phyloP scores from a whole-genome alignment of 2,329 filamentous ascomycete genomes.

The Diaporthe helianthi region DNA sequence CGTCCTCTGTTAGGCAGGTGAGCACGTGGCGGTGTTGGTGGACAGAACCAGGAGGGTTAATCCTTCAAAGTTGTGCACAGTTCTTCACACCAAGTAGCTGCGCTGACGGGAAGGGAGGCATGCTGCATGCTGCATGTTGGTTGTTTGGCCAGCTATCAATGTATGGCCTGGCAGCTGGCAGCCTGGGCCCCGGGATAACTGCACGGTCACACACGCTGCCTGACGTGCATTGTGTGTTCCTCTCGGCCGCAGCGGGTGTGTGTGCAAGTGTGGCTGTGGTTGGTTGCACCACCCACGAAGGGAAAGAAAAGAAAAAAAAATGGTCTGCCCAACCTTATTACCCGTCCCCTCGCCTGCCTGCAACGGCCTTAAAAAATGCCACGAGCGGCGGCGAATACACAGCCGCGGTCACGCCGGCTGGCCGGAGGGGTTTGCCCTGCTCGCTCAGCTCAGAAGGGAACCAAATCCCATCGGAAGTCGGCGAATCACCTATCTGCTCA shows the following conservation, averaged over 20 bases:
- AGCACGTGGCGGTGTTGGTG: neutral
- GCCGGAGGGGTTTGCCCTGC: constrained; percentile 9
- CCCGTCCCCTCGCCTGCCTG: constrained; percentile 8
- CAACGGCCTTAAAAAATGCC: constrained; percentile 10
- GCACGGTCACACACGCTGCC: no score
- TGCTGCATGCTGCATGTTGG: no score
- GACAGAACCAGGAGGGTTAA: no score
- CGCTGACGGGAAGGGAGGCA: neutral
- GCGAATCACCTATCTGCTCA: constrained; percentile 16
- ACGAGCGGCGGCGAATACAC: neutral
- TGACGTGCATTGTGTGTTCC: neutral
- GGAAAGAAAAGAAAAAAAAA: no score
- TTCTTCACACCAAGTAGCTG: no score
- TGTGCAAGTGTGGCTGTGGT: no score
- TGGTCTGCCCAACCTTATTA: neutral
- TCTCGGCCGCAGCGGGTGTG: no score
- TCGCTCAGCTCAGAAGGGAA: neutral
- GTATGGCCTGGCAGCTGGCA: no score
- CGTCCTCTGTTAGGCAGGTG: constrained; percentile 16
- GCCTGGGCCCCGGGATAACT: neutral
- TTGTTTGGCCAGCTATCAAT: no score
- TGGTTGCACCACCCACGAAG: neutral
- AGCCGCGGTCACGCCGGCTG: constrained; percentile 16
- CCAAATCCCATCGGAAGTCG: constrained; percentile 11
- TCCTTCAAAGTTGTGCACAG: no score